A percentile compares a stretch with the other conserved stretches of the same genome.
Evolutionary conservation across 495 filamentous ascomycete genomes (phyloP).

Genomic region (Podospora pseudopauciseta): DNA sequence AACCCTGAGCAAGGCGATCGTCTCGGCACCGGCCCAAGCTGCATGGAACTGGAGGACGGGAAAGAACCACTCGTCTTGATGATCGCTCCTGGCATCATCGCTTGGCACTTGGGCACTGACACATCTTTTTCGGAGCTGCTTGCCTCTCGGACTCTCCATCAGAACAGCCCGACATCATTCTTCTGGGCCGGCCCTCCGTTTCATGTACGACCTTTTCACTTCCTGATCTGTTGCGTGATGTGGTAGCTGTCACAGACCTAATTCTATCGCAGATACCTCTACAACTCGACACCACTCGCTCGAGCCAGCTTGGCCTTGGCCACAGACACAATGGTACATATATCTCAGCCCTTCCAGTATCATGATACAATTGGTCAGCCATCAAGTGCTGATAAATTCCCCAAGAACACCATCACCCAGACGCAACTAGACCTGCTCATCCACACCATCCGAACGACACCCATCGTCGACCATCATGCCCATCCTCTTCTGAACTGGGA

Average conservation of each 20-base stretch:
- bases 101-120: conserved; percentile 9
- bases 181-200: not conserved
- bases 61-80: not conserved
- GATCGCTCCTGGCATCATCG: conserved; percentile 13
- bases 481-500: conserved; percentile 56
- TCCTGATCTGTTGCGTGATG: not conserved
- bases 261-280: not conserved
- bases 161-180: not conserved
- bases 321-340: not conserved
- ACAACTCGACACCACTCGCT: not conserved
- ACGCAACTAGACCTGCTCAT: conserved; percentile 34
- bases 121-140: not conserved
- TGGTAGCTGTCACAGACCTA: not conserved
- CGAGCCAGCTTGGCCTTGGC: not conserved
- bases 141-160: not conserved
- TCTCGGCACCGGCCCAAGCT: not conserved
- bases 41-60: not conserved
- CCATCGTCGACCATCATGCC: conserved; percentile 86
- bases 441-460: conserved; percentile 57
- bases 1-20: not conserved
- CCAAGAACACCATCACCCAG: conserved; percentile 15
- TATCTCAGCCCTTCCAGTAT: not conserved
- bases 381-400: not conserved
- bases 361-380: not conserved
- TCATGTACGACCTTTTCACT: not conserved